phyloP scores from a whole-genome alignment of 192 early-diverging fungal genomes.

The Entophlyctis helioformis region DNA sequence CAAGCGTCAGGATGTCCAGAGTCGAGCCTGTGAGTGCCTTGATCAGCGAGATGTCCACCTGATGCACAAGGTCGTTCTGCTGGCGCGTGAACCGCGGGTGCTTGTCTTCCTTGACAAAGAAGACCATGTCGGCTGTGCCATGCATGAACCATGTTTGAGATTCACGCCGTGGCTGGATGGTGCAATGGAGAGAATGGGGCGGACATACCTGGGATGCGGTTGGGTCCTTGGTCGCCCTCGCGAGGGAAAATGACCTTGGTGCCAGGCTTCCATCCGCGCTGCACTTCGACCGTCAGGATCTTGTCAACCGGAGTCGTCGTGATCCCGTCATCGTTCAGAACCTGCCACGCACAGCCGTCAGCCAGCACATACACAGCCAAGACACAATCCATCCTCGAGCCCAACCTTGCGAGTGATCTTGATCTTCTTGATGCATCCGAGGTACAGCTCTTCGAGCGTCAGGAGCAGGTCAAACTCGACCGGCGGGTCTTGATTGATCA shows the following conservation, averaged over 20 bases:
- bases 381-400: background rate
- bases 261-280: slow-evolving; percentile 31
- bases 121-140: slow-evolving; percentile 25
- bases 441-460: slow-evolving; percentile 44
- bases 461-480: slow-evolving; percentile 23
- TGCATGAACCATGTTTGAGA: background rate
- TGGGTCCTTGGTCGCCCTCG: slow-evolving; percentile 43
- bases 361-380: background rate
- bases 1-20: slow-evolving; percentile 34
- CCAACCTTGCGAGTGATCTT: slow-evolving; percentile 32
- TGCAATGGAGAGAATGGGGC: too few species aligned
- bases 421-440: slow-evolving; percentile 38
- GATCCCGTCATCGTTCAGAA: slow-evolving; percentile 36
- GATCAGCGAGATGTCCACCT: slow-evolving; percentile 20
- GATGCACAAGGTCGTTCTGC: slow-evolving; percentile 31
- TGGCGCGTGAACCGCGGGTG: slow-evolving; percentile 31
- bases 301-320: slow-evolving; percentile 30
- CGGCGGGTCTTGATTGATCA: slow-evolving; percentile 27
- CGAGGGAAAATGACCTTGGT: slow-evolving; percentile 38
- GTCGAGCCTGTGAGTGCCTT: slow-evolving; percentile 32
- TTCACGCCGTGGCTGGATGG: too few species aligned
- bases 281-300: slow-evolving; percentile 36
- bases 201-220: slow-evolving; percentile 32
- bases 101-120: slow-evolving; percentile 30
- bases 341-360: slow-evolving; percentile 9